These are phyloP conservation scores for Apiospora saccharicola DNA, from an alignment of 2,329 filamentous ascomycete species.

Conservation along the genomic window DNA sequence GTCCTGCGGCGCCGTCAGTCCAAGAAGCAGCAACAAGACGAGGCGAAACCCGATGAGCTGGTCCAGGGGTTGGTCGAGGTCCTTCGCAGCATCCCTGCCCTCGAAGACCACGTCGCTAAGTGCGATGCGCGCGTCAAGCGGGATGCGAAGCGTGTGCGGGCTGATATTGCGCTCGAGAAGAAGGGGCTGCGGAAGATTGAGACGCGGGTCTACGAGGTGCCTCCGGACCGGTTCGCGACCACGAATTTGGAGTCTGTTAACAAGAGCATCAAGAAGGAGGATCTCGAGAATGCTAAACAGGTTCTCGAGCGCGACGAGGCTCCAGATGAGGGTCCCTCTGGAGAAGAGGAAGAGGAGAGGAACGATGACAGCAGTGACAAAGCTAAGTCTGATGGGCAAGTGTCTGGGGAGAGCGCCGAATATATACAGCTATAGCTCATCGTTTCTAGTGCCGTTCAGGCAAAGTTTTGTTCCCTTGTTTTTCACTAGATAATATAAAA, in stretches of 20 bases:
- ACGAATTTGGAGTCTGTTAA: not conserved
- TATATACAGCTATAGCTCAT: not conserved
- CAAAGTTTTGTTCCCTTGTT: no score
- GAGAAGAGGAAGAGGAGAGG: not conserved
- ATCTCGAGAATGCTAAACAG: not conserved
- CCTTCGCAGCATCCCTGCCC: not conserved
- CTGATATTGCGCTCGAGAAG: not conserved
- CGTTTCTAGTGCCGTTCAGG: no score
- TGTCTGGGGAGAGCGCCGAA: not conserved
- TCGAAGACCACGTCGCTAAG: not conserved
- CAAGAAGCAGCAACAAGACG: not conserved
- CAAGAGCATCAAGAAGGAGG: not conserved
- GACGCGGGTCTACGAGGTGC: conserved; percentile 5
- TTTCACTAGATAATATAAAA: no score
- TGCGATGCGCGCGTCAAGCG: not conserved
- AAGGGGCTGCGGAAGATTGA: not conserved
- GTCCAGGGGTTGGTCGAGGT: not conserved
- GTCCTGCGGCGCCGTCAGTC: not conserved
- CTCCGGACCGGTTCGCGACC: not conserved
- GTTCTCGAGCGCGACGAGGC: not conserved
- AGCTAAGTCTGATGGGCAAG: not conserved
- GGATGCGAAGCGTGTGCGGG: not conserved
- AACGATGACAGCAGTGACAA: not conserved
- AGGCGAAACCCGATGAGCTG: not conserved
- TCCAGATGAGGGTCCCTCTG: not conserved